Percentiles rank a stretch among this genome's conserved stretches.
These are phyloP conservation scores for Umbelopsis sp. DNA, from an alignment of 371 early-diverging fungal genomes.

Conservation along the genomic window DNA sequence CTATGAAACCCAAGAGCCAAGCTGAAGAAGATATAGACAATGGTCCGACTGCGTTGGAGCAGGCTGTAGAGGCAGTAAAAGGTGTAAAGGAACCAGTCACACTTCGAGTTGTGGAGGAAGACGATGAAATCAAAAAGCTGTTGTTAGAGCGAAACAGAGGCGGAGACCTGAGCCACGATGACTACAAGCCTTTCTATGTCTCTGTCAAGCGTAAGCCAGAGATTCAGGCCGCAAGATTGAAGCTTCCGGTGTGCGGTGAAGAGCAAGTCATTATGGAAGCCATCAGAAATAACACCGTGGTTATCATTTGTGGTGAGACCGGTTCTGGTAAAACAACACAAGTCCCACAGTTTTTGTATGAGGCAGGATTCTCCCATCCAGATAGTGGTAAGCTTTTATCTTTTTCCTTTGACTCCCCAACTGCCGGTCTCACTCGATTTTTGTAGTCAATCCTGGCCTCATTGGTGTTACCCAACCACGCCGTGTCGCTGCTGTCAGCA, in stretches of 20 bases:
- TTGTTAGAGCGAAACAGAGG: constrained; percentile 41
- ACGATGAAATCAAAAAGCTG: constrained; percentile 44
- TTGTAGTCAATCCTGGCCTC: constrained; percentile 75
- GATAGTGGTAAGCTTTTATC: constrained; percentile 51
- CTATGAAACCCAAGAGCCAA: constrained; percentile 26
- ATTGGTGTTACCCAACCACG: constrained; percentile 99
- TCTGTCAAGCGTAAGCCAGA: constrained; percentile 74
- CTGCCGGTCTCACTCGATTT: neutral
- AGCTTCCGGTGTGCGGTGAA: constrained; percentile 91
- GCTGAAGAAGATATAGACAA: constrained; percentile 36
- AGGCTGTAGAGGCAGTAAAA: constrained; percentile 45
- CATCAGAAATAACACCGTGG: constrained; percentile 81
- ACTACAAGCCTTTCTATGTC: constrained; percentile 75
- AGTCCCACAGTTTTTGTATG: constrained; percentile 98
- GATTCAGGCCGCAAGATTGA: constrained; percentile 75
- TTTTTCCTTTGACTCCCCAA: no score
- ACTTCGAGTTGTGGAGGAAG: constrained; percentile 38
- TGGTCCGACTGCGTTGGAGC: constrained; percentile 47
- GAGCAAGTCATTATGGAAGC: constrained; percentile 97
- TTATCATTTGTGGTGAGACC: constrained; percentile 97
- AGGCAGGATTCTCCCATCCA: constrained; percentile 92
- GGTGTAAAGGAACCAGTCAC: constrained; percentile 28
- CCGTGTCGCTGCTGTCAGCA: constrained; percentile 98
- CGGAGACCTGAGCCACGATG: constrained; percentile 47
- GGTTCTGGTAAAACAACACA: constrained; percentile 99